Evolutionary conservation across 345 rosid genomes (phyloP).

Genomic region (Psidium guajava): DNA sequence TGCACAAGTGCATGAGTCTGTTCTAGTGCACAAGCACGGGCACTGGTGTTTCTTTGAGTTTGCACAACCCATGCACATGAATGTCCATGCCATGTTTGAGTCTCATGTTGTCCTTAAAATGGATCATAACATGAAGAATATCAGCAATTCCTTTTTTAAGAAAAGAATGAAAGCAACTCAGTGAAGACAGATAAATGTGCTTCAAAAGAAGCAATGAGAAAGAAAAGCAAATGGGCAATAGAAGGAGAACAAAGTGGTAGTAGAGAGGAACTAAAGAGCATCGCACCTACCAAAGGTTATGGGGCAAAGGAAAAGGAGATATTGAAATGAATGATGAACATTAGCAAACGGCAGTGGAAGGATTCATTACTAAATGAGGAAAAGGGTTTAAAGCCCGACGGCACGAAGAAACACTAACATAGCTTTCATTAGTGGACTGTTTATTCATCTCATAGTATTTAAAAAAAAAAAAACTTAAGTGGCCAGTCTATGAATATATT

Average conservation of each 20-base stretch:
- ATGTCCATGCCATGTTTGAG: not conserved
- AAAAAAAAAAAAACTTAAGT: too few species aligned
- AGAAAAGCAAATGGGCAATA: not conserved
- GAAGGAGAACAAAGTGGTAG: not conserved
- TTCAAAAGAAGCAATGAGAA: not conserved
- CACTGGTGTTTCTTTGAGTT: not conserved
- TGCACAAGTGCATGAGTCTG: not conserved
- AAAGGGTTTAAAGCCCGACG: not conserved
- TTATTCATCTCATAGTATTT: not conserved
- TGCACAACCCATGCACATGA: not conserved
- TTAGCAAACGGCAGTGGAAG: not conserved
- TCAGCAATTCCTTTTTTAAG: not conserved
- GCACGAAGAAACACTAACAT: not conserved
- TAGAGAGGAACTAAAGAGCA: not conserved
- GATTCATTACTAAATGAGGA: not conserved
- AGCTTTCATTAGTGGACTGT: not conserved
- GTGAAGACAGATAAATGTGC: not conserved
- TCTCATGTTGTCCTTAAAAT: not conserved
- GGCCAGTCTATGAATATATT: not conserved
- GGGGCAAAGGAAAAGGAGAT: not conserved
- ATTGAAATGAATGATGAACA: not conserved
- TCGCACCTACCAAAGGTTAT: not conserved
- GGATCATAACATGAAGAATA: not conserved
- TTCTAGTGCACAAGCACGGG: not conserved
- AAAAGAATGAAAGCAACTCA: not conserved